phyloP scores from a whole-genome alignment of 768 basidiomycete genomes.

The Kwoniella botswanensis region DNA sequence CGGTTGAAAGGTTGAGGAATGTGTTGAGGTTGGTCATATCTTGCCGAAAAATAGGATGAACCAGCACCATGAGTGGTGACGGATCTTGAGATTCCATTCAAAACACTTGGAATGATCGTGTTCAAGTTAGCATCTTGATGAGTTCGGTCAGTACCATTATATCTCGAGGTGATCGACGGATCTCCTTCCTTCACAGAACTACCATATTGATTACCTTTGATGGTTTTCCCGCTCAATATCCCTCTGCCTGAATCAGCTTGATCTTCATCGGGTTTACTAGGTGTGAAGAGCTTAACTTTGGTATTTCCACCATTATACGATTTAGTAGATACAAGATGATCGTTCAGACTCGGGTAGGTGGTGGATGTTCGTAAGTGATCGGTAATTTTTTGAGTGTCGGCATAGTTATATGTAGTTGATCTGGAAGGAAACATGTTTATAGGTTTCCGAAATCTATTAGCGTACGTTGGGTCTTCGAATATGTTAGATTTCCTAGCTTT shows the following conservation, averaged over 20 bases:
- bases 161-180: background rate
- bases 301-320: background rate
- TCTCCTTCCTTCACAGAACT: background rate
- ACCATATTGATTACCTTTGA: constrained; percentile 7
- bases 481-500: background rate
- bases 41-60: background rate
- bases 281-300: constrained; percentile 3
- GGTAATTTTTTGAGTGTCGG: background rate
- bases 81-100: background rate
- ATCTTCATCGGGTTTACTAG: background rate
- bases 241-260: background rate
- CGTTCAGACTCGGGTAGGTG: background rate
- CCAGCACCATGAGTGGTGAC: background rate
- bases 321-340: too few relatives aligned
- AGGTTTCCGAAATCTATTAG: background rate
- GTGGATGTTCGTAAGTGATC: background rate
- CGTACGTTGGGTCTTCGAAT: background rate
- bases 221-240: background rate
- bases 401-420: background rate
- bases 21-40: background rate
- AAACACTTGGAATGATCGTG: too few relatives aligned
- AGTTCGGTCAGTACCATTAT: background rate
- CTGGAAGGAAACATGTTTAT: constrained; percentile 4
- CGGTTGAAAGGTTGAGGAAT: background rate
- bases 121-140: background rate